Conservation (phyloP, 164 flowering plant genomes). For the Magnolia kwangsiensis region DNA sequence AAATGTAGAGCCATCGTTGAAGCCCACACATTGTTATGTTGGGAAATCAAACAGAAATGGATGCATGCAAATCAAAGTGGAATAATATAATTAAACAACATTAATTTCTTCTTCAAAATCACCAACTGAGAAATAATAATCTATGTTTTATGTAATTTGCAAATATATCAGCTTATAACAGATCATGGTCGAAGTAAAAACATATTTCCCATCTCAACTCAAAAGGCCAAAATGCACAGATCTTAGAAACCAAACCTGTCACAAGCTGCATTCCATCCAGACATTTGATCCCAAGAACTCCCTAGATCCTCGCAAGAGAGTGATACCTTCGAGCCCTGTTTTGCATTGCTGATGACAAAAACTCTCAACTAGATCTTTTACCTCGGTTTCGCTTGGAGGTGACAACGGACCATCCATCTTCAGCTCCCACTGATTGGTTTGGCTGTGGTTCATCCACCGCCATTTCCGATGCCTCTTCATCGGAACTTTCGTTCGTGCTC, state of each 20-base stretch:
- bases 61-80: no score
- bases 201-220: background rate
- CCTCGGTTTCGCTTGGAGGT: slow-evolving; percentile 1
- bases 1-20: no score
- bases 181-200: no score
- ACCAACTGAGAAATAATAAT: no score
- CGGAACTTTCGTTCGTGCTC: slow-evolving; percentile 5
- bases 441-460: slow-evolving; percentile 1
- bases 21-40: no score
- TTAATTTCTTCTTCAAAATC: no score
- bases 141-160: no score
- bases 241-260: background rate
- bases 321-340: slow-evolving; percentile 11
- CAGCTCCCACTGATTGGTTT: background rate
- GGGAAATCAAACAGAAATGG: no score
- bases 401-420: slow-evolving; percentile 8
- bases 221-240: background rate
- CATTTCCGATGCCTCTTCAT: slow-evolving; percentile 3
- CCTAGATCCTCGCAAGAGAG: slow-evolving; percentile 11
- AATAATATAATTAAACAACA: no score
- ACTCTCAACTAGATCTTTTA: background rate
- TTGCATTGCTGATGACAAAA: background rate
- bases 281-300: background rate
- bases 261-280: no score
- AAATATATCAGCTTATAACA: no score